phyloP scores from a whole-genome alignment of 2,329 filamentous ascomycete species.

The Arthroderma sp. region DNA sequence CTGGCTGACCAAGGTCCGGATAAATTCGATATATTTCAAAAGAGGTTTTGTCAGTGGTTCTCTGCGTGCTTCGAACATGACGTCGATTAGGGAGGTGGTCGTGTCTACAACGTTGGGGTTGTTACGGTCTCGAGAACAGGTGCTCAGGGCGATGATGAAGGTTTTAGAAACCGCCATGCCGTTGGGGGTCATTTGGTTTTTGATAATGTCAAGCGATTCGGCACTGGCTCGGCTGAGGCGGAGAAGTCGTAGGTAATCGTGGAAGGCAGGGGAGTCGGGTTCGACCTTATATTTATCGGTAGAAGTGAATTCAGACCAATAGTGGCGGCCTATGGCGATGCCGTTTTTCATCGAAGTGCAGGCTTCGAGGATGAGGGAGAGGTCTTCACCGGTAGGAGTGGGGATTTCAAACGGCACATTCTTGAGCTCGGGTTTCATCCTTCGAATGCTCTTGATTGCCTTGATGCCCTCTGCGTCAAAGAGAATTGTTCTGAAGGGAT shows the following conservation, averaged over 20 bases:
- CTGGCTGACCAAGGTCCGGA: background rate
- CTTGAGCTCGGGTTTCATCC: background rate
- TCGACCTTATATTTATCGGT: constrained; percentile 39
- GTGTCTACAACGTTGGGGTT: constrained; percentile 57
- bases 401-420: constrained; percentile 23
- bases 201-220: constrained; percentile 47
- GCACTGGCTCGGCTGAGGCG: constrained; percentile 52
- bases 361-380: constrained; percentile 57
- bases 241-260: constrained; percentile 54
- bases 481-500: constrained; percentile 10
- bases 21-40: constrained; percentile 5
- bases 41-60: constrained; percentile 1
- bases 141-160: constrained; percentile 59
- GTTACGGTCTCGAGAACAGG: constrained; percentile 62
- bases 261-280: constrained; percentile 61
- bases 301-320: constrained; percentile 62
- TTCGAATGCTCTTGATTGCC: constrained; percentile 2
- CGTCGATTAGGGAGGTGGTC: constrained; percentile 50
- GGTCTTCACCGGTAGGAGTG: constrained; percentile 39
- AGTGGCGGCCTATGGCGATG: constrained; percentile 51
- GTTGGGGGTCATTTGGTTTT: constrained; percentile 36
- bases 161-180: constrained; percentile 37
- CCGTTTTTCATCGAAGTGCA: constrained; percentile 41
- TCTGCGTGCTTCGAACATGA: constrained; percentile 37
- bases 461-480: constrained; percentile 23